Conservation (phyloP, 345 rosid species). For the Raphanus sativus region DNA sequence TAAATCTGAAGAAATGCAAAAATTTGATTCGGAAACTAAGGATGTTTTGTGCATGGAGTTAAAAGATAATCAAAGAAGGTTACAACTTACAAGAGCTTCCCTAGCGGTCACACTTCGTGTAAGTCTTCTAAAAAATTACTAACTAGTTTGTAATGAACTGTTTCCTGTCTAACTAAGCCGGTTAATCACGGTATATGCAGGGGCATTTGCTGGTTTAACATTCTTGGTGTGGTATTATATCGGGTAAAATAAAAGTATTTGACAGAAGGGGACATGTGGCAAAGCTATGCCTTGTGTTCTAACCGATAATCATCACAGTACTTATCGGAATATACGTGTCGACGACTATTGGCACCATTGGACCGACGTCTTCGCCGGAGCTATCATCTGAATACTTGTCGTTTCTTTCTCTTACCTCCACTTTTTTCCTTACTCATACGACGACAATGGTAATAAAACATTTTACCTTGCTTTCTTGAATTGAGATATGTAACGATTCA, state of each 20-base stretch:
- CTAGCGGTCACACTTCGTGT: conserved; percentile 71
- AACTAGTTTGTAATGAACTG: not conserved
- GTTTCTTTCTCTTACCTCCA: conserved; percentile 59
- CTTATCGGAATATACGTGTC: conserved; percentile 56
- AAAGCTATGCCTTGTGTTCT: conserved; percentile 51
- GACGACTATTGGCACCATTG: conserved; percentile 80
- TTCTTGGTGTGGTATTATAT: conserved; percentile 60
- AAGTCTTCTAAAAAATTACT: conserved; percentile 7
- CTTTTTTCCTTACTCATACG: conserved; percentile 51
- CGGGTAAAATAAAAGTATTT: conserved; percentile 65
- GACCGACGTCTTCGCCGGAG: conserved; percentile 67
- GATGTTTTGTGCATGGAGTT: conserved; percentile 55
- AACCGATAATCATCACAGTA: conserved; percentile 53
- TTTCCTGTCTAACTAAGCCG: not conserved
- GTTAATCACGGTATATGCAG: conserved; percentile 28
- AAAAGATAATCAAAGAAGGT: conserved; percentile 54
- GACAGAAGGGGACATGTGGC: conserved; percentile 54
- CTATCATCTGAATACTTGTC: conserved; percentile 48
- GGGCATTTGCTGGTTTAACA: conserved; percentile 70
- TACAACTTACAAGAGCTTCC: conserved; percentile 55
- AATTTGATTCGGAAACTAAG: conserved; percentile 36
- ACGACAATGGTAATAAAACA: conserved; percentile 39
- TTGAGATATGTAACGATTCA: not conserved
- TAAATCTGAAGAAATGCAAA: conserved; percentile 40
- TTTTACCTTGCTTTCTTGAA: not conserved